These are phyloP conservation scores for Salix exigua DNA, from an alignment of 345 rosid genomes.

Conservation along the genomic window DNA sequence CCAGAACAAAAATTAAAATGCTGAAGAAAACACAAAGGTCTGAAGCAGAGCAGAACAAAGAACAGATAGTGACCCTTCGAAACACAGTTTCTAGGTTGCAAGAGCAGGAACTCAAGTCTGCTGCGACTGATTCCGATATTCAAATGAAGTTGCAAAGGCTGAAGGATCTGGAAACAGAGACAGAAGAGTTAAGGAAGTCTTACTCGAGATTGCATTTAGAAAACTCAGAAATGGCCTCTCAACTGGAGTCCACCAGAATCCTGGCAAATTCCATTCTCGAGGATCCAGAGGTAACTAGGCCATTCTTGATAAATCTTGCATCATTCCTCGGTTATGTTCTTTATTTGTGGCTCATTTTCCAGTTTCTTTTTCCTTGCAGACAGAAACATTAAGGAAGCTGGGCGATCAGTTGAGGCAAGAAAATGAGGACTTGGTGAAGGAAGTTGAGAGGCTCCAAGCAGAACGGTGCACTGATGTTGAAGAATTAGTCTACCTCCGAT, in stretches of 20 bases:
- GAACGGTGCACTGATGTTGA: slow-evolving; percentile 67
- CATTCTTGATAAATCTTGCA: background rate
- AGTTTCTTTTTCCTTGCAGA: slow-evolving; percentile 34
- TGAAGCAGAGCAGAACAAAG: slow-evolving; percentile 67
- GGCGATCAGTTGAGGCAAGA: slow-evolving; percentile 41
- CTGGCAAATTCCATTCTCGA: slow-evolving; percentile 55
- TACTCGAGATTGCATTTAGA: slow-evolving; percentile 55
- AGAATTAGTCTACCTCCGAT: slow-evolving; percentile 76
- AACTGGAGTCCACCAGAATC: slow-evolving; percentile 57
- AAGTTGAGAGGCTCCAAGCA: slow-evolving; percentile 62
- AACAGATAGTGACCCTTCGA: slow-evolving; percentile 59
- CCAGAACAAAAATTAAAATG: slow-evolving; percentile 49
- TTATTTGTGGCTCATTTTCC: slow-evolving; percentile 4
- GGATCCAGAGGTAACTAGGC: slow-evolving; percentile 50
- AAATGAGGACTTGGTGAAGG: slow-evolving; percentile 49
- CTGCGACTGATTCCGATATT: slow-evolving; percentile 27
- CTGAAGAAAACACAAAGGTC: slow-evolving; percentile 62
- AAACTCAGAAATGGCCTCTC: slow-evolving; percentile 49
- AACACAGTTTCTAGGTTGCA: slow-evolving; percentile 58
- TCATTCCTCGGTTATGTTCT: background rate
- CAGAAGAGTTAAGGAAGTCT: slow-evolving; percentile 57
- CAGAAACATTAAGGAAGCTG: slow-evolving; percentile 46
- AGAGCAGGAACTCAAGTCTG: slow-evolving; percentile 48
- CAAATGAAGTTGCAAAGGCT: slow-evolving; percentile 46
- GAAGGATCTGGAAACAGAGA: slow-evolving; percentile 55